These are phyloP conservation scores for Helenozyma baotianmanensis DNA, from an alignment of 805 yeast genomes.

Conservation along the genomic window DNA sequence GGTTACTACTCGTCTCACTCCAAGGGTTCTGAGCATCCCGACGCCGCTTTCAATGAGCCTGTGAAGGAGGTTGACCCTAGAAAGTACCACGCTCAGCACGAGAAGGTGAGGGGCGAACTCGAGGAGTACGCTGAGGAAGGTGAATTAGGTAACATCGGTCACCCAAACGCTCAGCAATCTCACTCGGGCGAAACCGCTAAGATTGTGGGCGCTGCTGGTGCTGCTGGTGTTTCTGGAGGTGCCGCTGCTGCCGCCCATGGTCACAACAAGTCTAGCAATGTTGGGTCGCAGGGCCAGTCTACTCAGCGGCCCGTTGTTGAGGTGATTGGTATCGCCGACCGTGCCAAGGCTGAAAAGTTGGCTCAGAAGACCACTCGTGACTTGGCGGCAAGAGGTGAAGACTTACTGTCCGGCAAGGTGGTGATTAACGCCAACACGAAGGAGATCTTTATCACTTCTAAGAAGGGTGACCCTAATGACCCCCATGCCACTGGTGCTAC, in stretches of 20 bases:
- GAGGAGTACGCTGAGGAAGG: slow-evolving; percentile 3
- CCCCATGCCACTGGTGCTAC: too few species aligned
- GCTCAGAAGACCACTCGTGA: slow-evolving; percentile 30
- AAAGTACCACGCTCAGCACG: slow-evolving; percentile 4
- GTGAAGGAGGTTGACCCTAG: slow-evolving; percentile 2
- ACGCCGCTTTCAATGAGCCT: slow-evolving; percentile 4
- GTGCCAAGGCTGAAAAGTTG: slow-evolving; percentile 23
- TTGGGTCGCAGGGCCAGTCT: too few species aligned
- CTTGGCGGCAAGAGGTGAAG: slow-evolving; percentile 28
- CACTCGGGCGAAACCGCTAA: too few species aligned
- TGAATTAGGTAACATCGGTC: slow-evolving; percentile 2
- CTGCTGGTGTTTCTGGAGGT: background rate
- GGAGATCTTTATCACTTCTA: slow-evolving; percentile 24
- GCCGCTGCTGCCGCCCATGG: background rate
- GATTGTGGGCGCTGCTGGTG: slow-evolving; percentile 1
- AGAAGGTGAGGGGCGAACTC: slow-evolving; percentile 1
- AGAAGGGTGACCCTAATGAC: too few species aligned
- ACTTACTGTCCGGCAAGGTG: slow-evolving; percentile 29
- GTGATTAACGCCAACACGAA: slow-evolving; percentile 31
- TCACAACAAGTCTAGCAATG: background rate
- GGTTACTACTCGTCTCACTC: background rate
- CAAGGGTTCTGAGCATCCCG: background rate
- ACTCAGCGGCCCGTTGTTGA: slow-evolving; percentile 20
- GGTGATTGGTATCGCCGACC: slow-evolving; percentile 32
- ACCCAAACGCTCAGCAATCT: too few species aligned